phyloP scores from a whole-genome alignment of 208 protist species.

The Trypanosomatidae sp. region DNA sequence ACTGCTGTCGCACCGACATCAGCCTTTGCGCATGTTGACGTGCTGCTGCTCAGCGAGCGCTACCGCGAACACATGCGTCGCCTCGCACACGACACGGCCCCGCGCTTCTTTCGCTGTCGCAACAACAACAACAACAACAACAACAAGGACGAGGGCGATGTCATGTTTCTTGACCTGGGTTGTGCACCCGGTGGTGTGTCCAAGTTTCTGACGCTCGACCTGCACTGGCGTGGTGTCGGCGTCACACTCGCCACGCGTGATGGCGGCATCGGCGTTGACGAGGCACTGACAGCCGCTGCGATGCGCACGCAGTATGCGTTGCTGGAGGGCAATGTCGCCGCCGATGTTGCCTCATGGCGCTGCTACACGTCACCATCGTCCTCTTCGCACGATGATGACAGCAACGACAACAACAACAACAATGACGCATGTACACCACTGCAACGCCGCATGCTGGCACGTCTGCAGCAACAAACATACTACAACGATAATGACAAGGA shows the following conservation, averaged over 20 bases:
- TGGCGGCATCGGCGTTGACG: slow-evolving; percentile 48
- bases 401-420: neutral
- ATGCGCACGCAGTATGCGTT: slow-evolving; percentile 5
- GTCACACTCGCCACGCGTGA: slow-evolving; percentile 26
- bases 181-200: slow-evolving; percentile 60
- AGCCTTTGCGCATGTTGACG: slow-evolving; percentile 25
- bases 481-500: neutral
- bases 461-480: neutral
- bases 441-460: neutral
- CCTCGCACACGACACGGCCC: slow-evolving; percentile 11
- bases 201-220: slow-evolving; percentile 33
- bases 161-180: slow-evolving; percentile 58
- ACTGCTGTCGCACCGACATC: neutral
- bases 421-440: neutral
- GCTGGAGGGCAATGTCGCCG: slow-evolving; percentile 20
- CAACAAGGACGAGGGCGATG: neutral
- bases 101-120: slow-evolving; percentile 3
- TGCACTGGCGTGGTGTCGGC: slow-evolving; percentile 55
- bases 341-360: slow-evolving; percentile 8
- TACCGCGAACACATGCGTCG: slow-evolving; percentile 41
- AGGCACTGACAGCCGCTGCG: slow-evolving; percentile 3
- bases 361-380: neutral
- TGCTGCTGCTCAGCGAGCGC: slow-evolving; percentile 21
- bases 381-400: neutral
- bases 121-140: neutral